Percentiles rank a stretch among this genome's conserved stretches.
These are phyloP conservation scores for Nemania sp. DNA, from an alignment of 2,329 filamentous ascomycete genomes.

Conservation along the genomic window DNA sequence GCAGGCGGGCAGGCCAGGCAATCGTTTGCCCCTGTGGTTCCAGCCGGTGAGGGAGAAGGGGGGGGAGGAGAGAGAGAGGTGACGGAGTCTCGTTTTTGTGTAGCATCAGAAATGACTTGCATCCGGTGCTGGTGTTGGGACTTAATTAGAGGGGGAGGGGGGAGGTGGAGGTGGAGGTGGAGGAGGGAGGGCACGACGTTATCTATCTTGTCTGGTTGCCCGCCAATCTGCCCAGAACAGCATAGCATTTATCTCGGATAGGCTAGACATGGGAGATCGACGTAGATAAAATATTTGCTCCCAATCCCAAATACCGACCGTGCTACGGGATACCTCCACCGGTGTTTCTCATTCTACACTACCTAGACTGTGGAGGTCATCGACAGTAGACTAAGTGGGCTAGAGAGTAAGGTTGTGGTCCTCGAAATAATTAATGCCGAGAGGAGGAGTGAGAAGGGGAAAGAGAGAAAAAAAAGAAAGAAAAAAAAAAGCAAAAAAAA, in stretches of 20 bases:
- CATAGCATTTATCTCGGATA: no score
- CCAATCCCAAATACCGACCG: no score
- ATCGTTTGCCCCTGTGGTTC: conserved; percentile 5
- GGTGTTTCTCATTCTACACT: no score
- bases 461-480: no score
- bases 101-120: conserved; percentile 10
- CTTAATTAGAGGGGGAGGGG: no score
- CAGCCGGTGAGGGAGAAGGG: neutral
- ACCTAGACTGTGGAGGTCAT: neutral
- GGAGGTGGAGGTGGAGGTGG: neutral
- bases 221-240: no score
- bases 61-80: neutral
- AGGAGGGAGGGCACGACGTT: neutral
- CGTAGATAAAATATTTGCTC: no score
- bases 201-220: no score
- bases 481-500: no score
- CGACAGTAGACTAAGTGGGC: neutral
- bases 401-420: neutral
- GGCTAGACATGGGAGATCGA: no score
- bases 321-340: no score
- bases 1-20: conserved; percentile 7
- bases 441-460: no score
- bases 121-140: neutral
- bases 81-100: conserved; percentile 5
- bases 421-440: neutral